phyloP scores from a whole-genome alignment of 768 basidiomycete species.

The Pleurotus tuber-regium region DNA sequence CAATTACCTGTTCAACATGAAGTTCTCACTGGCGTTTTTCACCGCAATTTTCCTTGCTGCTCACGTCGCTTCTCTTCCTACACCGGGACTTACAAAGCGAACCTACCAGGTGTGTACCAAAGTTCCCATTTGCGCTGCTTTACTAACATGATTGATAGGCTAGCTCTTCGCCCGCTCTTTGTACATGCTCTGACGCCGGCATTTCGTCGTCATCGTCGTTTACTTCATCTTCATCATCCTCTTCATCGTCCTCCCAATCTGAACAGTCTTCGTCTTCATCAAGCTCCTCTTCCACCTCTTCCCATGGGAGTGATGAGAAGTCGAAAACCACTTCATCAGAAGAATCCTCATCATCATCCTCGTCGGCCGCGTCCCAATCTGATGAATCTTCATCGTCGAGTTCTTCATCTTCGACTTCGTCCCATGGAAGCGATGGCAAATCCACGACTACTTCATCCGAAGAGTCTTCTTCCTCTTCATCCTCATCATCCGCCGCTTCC shows the following conservation, averaged over 20 bases:
- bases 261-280: background rate
- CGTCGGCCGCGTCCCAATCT: background rate
- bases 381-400: conserved; percentile 1
- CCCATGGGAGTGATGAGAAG: too few species aligned
- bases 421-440: background rate
- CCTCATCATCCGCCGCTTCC: conserved; percentile 1
- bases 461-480: conserved; percentile 1
- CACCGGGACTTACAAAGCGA: conserved; percentile 4
- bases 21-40: conserved; percentile 2
- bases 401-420: background rate
- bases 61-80: conserved; percentile 1
- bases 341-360: background rate
- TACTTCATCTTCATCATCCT: conserved; percentile 2
- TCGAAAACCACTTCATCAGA: background rate
- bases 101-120: conserved; percentile 1
- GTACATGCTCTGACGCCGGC: background rate
- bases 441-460: background rate
- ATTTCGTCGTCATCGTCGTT: background rate
- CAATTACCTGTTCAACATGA: background rate
- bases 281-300: background rate
- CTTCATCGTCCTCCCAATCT: background rate
- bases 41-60: background rate
- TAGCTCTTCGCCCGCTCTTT: background rate
- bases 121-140: background rate
- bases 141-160: background rate